Conservation (phyloP, 306 rosid genomes). For the Begonia masoniana region DNA sequence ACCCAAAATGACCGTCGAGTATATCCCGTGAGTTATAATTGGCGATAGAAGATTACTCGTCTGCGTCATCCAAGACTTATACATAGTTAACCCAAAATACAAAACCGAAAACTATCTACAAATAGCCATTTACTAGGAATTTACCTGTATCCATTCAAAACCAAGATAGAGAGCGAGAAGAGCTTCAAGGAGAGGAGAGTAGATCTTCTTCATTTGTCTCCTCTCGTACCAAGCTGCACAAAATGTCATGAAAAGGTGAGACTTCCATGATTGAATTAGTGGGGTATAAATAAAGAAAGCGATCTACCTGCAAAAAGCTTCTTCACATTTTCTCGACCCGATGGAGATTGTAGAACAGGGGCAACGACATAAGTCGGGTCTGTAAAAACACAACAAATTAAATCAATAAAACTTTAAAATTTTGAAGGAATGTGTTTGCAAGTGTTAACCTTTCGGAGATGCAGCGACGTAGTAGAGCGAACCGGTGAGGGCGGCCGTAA, state of each 20-base stretch:
- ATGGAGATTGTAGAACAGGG: conserved; percentile 65
- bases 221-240: conserved; percentile 87
- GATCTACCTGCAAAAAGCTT: conserved; percentile 74
- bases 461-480: conserved; percentile 89
- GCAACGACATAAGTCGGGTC: conserved; percentile 88
- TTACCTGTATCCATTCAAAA: conserved; percentile 90
- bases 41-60: conserved; percentile 84
- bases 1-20: conserved; percentile 83
- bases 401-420: neutral
- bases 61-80: conserved; percentile 11
- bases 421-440: neutral
- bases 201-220: conserved; percentile 83
- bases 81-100: too few relatives aligned
- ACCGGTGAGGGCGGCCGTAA: conserved; percentile 86
- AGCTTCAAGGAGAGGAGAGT: conserved; percentile 94
- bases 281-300: neutral
- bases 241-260: too few relatives aligned
- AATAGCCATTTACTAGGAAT: too few relatives aligned
- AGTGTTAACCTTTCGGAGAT: conserved; percentile 68
- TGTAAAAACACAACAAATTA: conserved; percentile 15
- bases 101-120: too few relatives aligned
- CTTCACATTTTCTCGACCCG: conserved; percentile 66
- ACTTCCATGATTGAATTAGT: too few relatives aligned
- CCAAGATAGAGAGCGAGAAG: conserved; percentile 89
- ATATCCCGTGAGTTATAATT: conserved; percentile 90